Percentiles rank a stretch among this genome's conserved stretches.
phyloP scores from a whole-genome alignment of 2,329 filamentous ascomycete genomes.

The Aspergillus sp. region DNA sequence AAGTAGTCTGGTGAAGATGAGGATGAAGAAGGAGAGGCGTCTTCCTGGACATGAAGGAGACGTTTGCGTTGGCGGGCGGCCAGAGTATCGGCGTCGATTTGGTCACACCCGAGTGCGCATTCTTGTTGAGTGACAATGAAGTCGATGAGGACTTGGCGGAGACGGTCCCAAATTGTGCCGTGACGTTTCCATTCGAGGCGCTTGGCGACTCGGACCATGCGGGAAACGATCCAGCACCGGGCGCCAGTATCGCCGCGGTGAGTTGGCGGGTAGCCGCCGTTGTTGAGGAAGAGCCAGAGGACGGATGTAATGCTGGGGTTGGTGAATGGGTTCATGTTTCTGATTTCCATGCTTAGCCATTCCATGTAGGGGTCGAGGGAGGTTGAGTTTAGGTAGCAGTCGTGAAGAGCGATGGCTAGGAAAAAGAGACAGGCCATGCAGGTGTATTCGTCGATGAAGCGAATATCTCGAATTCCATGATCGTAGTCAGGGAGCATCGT shows the following conservation, averaged over 20 bases:
- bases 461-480: conserved; percentile 34
- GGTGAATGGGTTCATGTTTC: conserved; percentile 24
- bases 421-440: conserved; percentile 36
- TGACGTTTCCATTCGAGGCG: conserved; percentile 33
- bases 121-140: conserved; percentile 32
- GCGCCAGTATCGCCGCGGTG: conserved; percentile 28
- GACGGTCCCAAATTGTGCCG: conserved; percentile 30
- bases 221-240: conserved; percentile 35
- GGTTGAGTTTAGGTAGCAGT: conserved; percentile 28
- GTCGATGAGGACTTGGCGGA: conserved; percentile 28
- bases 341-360: conserved; percentile 30
- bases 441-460: conserved; percentile 36
- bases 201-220: conserved; percentile 35
- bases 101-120: conserved; percentile 29
- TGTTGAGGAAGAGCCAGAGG: conserved; percentile 34
- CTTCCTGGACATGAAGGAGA: background rate
- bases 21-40: too few species aligned
- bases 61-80: conserved; percentile 25
- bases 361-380: conserved; percentile 31
- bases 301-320: conserved; percentile 33
- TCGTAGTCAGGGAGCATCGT: conserved; percentile 35
- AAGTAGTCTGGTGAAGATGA: conserved; percentile 16
- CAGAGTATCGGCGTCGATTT: conserved; percentile 24
- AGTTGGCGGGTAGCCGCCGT: conserved; percentile 28
- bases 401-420: conserved; percentile 30